These are phyloP conservation scores for Dactylellina cionopaga DNA, from an alignment of 2,329 filamentous ascomycete genomes.

Conservation along the genomic window DNA sequence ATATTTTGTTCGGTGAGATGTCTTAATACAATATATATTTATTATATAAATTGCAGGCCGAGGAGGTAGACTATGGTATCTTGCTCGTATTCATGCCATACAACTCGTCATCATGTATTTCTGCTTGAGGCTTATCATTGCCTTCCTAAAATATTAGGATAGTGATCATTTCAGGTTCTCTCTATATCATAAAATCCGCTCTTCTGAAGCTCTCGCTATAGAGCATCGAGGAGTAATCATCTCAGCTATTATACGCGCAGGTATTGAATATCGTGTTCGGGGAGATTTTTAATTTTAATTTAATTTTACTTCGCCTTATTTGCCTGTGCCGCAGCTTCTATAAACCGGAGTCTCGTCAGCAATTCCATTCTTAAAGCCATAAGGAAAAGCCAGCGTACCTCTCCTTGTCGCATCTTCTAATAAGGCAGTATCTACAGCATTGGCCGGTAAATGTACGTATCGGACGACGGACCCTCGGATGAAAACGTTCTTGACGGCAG, in stretches of 20 bases:
- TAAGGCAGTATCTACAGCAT: conserved; percentile 83
- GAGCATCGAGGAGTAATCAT: too few species aligned
- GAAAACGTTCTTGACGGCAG: conserved; percentile 93
- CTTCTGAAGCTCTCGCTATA: too few species aligned
- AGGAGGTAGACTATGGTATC: neutral
- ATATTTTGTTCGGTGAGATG: neutral
- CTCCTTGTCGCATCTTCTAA: conserved; percentile 90
- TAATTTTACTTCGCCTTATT: conserved; percentile 46
- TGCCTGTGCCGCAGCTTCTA: conserved; percentile 50
- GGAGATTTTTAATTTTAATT: too few species aligned
- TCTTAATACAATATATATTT: conserved; percentile 4
- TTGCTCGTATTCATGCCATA: too few species aligned
- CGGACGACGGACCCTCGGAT: conserved; percentile 91
- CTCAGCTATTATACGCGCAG: too few species aligned
- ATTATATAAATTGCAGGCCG: neutral
- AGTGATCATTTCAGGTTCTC: too few species aligned
- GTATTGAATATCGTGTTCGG: too few species aligned
- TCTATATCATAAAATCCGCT: too few species aligned
- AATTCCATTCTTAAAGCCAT: neutral
- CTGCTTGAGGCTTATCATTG: too few species aligned
- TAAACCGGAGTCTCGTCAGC: conserved; percentile 8
- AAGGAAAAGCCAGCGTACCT: conserved; percentile 65
- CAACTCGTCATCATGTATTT: too few species aligned
- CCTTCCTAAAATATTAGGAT: too few species aligned
- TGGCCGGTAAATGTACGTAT: conserved; percentile 87